phyloP scores from a whole-genome alignment of 2,329 filamentous ascomycete species.

The Aspergillus brasiliensis region DNA sequence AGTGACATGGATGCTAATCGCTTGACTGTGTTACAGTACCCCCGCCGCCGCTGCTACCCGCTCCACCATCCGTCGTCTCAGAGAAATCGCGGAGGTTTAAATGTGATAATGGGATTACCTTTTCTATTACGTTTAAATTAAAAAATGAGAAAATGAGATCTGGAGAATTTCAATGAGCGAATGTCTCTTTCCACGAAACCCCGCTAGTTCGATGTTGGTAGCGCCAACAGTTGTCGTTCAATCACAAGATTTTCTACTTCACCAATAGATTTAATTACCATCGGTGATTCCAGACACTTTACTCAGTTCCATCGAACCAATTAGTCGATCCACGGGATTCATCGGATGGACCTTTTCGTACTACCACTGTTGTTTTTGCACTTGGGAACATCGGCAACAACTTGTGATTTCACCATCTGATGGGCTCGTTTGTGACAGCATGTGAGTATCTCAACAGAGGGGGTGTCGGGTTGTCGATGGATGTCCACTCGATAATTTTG shows the following conservation, averaged over 20 bases:
- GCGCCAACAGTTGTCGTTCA: conserved; percentile 17
- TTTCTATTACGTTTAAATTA: conserved; percentile 41
- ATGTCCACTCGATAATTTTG: background rate
- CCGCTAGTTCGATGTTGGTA: conserved; percentile 24
- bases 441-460: conserved; percentile 10
- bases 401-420: conserved; percentile 17
- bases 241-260: conserved; percentile 3
- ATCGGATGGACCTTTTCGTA: background rate
- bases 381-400: background rate
- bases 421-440: conserved; percentile 1
- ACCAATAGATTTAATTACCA: conserved; percentile 26
- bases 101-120: conserved; percentile 39
- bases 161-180: conserved; percentile 28
- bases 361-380: background rate
- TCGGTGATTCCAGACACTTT: conserved; percentile 19
- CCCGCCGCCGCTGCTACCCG: conserved; percentile 91
- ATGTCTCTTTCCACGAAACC: conserved; percentile 24
- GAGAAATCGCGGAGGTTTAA: conserved; percentile 90
- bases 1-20: conserved; percentile 19
- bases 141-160: conserved; percentile 41
- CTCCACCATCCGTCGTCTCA: conserved; percentile 94
- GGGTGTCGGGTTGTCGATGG: background rate
- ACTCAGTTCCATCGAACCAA: conserved; percentile 9
- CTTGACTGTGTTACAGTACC: conserved; percentile 60
- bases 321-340: background rate